Evolutionary conservation across 805 yeast species (phyloP).

Genomic region (Lachancea kluyveri): DNA sequence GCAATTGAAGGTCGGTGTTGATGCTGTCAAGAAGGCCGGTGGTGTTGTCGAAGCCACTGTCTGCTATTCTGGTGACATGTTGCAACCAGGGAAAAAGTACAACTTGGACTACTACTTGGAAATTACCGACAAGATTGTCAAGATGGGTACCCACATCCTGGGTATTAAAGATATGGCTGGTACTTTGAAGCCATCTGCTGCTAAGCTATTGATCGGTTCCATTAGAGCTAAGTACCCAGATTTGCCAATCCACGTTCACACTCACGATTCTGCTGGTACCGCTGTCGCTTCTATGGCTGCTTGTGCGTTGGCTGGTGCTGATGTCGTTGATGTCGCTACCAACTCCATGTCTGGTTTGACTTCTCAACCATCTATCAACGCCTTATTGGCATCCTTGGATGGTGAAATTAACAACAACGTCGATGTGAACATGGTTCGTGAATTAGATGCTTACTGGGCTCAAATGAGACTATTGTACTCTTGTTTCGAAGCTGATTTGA

Average conservation of each 20-base stretch:
- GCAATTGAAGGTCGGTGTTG: constrained; percentile 94
- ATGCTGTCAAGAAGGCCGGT: constrained; percentile 96
- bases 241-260: constrained; percentile 96
- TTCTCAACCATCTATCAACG: constrained; percentile 94
- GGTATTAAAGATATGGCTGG: constrained; percentile 99
- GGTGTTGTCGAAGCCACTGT: constrained; percentile 98
- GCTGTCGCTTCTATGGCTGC: constrained; percentile 97
- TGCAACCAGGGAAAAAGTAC: constrained; percentile 92
- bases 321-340: constrained; percentile 94
- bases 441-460: constrained; percentile 94
- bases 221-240: constrained; percentile 85
- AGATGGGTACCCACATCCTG: constrained; percentile 91
- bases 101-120: constrained; percentile 83
- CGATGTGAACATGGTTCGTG: constrained; percentile 61
- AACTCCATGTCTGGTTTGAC: constrained; percentile 98
- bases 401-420: constrained; percentile 77
- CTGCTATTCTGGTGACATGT: constrained; percentile 99
- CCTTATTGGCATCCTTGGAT: constrained; percentile 86
- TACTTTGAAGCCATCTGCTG: constrained; percentile 94
- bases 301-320: constrained; percentile 94
- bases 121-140: constrained; percentile 76
- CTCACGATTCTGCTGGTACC: constrained; percentile 99
- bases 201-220: constrained; percentile 68
- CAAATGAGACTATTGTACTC: constrained; percentile 96
- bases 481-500: constrained; percentile 95